Evolutionary conservation across 2,329 filamentous ascomycete genomes (phyloP).

Genomic region (Microsporum canis): DNA sequence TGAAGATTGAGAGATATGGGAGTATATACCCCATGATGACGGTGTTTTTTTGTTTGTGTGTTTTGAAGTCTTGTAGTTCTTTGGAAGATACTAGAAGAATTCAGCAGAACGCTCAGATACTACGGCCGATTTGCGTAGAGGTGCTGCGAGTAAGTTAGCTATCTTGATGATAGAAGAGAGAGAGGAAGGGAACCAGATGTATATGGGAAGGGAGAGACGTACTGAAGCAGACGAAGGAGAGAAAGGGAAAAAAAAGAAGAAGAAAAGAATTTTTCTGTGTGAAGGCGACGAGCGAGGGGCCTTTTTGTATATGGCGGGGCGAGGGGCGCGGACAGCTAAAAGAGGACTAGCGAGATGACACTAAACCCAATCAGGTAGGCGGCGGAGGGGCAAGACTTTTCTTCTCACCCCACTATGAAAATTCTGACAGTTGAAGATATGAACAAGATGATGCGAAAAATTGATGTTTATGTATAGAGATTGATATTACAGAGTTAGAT

Average conservation of each 20-base stretch:
- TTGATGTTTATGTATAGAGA: too few species aligned
- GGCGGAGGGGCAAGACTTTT: constrained; percentile 16
- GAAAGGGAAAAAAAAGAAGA: constrained; percentile 20
- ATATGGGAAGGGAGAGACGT: constrained; percentile 26
- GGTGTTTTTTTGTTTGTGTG: constrained; percentile 31
- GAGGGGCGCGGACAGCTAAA: constrained; percentile 14
- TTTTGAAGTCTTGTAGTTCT: constrained; percentile 37
- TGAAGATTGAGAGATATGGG: background rate
- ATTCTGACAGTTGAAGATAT: constrained; percentile 6
- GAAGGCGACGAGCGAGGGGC: constrained; percentile 30
- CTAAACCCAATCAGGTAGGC: constrained; percentile 13
- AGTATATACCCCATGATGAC: constrained; percentile 51
- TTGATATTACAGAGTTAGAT: background rate
- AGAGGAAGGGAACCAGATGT: constrained; percentile 22
- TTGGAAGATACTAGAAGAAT: constrained; percentile 39
- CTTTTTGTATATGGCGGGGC: constrained; percentile 39
- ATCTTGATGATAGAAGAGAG: constrained; percentile 15
- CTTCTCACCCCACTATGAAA: constrained; percentile 21
- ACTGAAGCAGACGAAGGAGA: constrained; percentile 36
- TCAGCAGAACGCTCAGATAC: constrained; percentile 38
- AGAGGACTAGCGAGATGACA: constrained; percentile 1
- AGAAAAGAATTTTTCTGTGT: constrained; percentile 25
- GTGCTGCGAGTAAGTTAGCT: constrained; percentile 33
- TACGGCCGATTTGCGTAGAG: constrained; percentile 42
- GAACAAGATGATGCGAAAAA: background rate